Evolutionary conservation across 345 rosid genomes (phyloP).

Genomic region (Mallotus nudiflorus): DNA sequence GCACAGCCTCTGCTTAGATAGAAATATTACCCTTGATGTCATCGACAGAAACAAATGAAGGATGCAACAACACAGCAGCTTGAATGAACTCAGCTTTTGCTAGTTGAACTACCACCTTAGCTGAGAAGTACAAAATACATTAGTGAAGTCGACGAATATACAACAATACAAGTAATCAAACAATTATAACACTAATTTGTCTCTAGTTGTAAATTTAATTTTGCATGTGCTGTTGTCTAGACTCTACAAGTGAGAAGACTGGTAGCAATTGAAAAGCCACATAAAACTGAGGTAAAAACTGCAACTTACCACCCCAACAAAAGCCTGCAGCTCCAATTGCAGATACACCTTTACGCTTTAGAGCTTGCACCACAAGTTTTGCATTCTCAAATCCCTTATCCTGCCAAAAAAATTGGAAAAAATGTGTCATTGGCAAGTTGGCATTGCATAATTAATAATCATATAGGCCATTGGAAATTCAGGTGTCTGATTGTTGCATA

Average conservation of each 20-base stretch:
- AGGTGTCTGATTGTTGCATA: neutral
- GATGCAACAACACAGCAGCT: slow-evolving; percentile 74
- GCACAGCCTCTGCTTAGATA: neutral
- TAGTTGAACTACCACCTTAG: slow-evolving; percentile 72
- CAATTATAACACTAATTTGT: too few relatives aligned
- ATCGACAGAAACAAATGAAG: slow-evolving; percentile 62
- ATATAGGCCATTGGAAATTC: neutral
- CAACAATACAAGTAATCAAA: neutral
- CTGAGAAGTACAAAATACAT: slow-evolving; percentile 36
- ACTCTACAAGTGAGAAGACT: neutral
- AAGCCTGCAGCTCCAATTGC: slow-evolving; percentile 63
- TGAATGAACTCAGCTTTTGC: slow-evolving; percentile 53
- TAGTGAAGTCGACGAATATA: neutral
- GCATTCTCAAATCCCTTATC: slow-evolving; percentile 75
- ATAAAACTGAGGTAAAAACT: neutral
- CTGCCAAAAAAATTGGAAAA: slow-evolving; percentile 32
- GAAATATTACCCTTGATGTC: slow-evolving; percentile 62
- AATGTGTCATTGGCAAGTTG: slow-evolving; percentile 1
- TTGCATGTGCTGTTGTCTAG: neutral
- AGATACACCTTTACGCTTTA: slow-evolving; percentile 58
- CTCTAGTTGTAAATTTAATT: neutral
- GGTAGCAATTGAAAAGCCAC: slow-evolving; percentile 1
- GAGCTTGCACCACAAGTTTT: slow-evolving; percentile 55
- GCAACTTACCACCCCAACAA: slow-evolving; percentile 69
- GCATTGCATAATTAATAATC: neutral